Evolutionary conservation across 169 alveolate species (phyloP), one percentile per base, ranked within the genome.

Genomic region (Theileria parva): DNA sequence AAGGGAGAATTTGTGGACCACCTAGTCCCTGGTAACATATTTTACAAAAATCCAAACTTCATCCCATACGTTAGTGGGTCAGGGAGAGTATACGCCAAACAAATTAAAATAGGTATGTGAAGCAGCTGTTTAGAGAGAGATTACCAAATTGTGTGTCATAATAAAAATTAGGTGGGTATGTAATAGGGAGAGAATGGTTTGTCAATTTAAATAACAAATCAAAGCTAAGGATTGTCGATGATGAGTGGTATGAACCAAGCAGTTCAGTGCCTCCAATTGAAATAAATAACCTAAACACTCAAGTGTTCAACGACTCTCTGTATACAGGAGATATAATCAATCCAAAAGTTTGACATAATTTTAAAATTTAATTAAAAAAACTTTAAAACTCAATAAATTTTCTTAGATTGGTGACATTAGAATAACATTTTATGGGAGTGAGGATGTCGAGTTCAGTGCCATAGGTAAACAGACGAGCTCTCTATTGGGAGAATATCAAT

Each of bases 321-420:
- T 91, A 91, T 69, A 91, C 94, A 27, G 94, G 94, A 21, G 94
- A 91, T 32, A 92, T 93, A 21, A 65, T 80, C 37, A 85, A 87
- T 64, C 94, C 94, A n/a, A 87, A 91, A 83, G 94, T 86, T 66
- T 15, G 87, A 21, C 11, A 32, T 32, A 32, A 32, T 32, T 32
- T 32, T 32, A 32, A n/a, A 15, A 11, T 13, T 3, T n/a, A 28
- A n/a, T 55, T 19, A 55, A 4, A 34, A 28, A 0, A 8, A 15
- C 9, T 65, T 6, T 27, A 48, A 66, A 77, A 12, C 11, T 21
- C n/a, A n/a, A 51, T 4, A 9, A 50, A 17, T 4, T 57, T 50
- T 21, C 1, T 21, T 39, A 81, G 88, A 64, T 85, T 25, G 91
- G 91, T 27, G 91, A 85, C 25, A 15, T 85, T 25, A 75, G 85